These are phyloP conservation scores for Malus hybrid DNA, from an alignment of 331 rosid species.

Conservation along the genomic window DNA sequence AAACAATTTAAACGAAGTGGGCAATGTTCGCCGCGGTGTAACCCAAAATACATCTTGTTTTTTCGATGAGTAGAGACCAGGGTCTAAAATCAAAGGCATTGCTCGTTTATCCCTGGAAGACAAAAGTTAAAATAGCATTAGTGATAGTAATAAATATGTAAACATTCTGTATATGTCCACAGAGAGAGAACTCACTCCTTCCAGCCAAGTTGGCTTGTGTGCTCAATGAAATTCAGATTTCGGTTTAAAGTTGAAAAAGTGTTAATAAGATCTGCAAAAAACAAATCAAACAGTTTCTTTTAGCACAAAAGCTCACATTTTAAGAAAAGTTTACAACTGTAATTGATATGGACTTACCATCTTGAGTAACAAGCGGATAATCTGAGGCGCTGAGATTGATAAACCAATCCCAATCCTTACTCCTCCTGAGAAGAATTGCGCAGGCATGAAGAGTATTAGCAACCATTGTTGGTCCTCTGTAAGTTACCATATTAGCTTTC, in stretches of 20 bases:
- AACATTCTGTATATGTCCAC: background rate
- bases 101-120: slow-evolving; percentile 71
- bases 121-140: background rate
- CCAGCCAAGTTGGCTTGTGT: slow-evolving; percentile 88
- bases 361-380: slow-evolving; percentile 94
- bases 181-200: slow-evolving; percentile 51
- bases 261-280: slow-evolving; percentile 61
- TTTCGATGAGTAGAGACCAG: slow-evolving; percentile 64
- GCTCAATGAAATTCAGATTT: slow-evolving; percentile 80
- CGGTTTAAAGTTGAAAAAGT: slow-evolving; percentile 54
- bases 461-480: slow-evolving; percentile 95
- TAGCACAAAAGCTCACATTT: background rate
- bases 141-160: background rate
- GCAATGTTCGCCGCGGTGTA: slow-evolving; percentile 57
- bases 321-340: background rate
- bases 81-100: slow-evolving; percentile 82
- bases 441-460: slow-evolving; percentile 97
- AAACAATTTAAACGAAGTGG: slow-evolving; percentile 74
- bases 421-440: slow-evolving; percentile 79
- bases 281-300: slow-evolving; percentile 4
- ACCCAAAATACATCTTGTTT: slow-evolving; percentile 74
- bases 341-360: slow-evolving; percentile 50
- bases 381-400: slow-evolving; percentile 98
- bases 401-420: slow-evolving; percentile 96
- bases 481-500: slow-evolving; percentile 91